Conservation (phyloP, 2,329 filamentous ascomycete species). For the Fusarium papillatum region DNA sequence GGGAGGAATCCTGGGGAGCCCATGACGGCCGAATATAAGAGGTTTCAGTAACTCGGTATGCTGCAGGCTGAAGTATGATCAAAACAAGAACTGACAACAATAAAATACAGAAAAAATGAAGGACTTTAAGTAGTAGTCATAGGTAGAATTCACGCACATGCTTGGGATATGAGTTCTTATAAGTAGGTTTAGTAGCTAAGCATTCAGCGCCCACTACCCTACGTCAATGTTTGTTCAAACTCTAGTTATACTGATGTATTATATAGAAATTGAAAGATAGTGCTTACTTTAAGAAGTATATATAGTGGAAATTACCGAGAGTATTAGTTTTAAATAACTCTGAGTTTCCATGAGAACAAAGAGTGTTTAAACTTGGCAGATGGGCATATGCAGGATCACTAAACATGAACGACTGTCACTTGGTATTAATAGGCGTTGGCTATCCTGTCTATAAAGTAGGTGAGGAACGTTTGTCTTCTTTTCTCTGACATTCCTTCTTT, state of each 20-base stretch:
- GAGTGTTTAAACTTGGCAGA: not conserved
- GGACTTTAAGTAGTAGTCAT: not conserved
- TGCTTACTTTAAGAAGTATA: not conserved
- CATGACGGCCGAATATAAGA: not conserved
- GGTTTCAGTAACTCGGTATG: too few relatives aligned
- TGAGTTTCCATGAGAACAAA: not conserved
- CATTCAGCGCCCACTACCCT: not conserved
- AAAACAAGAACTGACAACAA: not conserved
- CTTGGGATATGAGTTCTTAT: not conserved
- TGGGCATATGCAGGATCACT: not conserved
- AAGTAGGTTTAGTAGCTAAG: not conserved
- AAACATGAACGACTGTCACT: not conserved
- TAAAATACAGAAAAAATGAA: not conserved
- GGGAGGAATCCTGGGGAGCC: not conserved
- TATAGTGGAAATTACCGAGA: not conserved
- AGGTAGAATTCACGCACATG: not conserved
- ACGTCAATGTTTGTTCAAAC: too few relatives aligned
- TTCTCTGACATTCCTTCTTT: not conserved
- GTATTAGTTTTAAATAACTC: not conserved
- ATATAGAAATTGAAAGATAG: not conserved
- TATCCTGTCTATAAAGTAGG: not conserved
- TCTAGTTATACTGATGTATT: not conserved
- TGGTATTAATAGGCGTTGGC: not conserved
- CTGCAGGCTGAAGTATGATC: not conserved
- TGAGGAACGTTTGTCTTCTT: not conserved